These are phyloP conservation scores for Apophysomyces variabilis DNA, from an alignment of 371 early-diverging fungal genomes.

Conservation along the genomic window DNA sequence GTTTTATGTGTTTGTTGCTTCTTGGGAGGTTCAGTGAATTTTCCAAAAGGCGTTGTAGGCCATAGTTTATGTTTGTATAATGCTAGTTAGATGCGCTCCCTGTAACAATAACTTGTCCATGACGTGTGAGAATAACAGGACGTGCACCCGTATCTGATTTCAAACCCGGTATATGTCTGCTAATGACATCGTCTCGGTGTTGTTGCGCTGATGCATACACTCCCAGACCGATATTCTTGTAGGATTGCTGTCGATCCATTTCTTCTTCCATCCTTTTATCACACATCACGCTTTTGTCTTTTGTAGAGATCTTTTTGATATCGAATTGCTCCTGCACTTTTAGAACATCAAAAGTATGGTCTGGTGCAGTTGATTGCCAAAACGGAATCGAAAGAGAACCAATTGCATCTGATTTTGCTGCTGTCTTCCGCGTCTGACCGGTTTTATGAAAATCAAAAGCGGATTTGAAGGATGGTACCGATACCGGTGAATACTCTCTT, in stretches of 20 bases:
- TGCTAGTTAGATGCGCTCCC: neutral
- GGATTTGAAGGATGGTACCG: neutral
- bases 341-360: neutral
- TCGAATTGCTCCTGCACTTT: neutral
- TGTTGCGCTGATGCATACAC: constrained; percentile 60
- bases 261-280: neutral
- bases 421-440: neutral
- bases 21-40: too few relatives aligned
- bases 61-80: too few relatives aligned
- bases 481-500: neutral
- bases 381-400: neutral
- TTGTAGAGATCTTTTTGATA: neutral
- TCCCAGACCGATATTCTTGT: constrained; percentile 53
- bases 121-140: constrained; percentile 23
- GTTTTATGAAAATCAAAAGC: neutral
- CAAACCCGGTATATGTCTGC: constrained; percentile 42
- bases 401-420: neutral
- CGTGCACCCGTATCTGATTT: constrained; percentile 25
- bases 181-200: constrained; percentile 54
- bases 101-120: constrained; percentile 34
- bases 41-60: too few relatives aligned
- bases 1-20: too few relatives aligned
- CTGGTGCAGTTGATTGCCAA: neutral
- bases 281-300: neutral
- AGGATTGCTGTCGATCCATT: constrained; percentile 26